Evolutionary conservation across 2,329 filamentous ascomycete species (phyloP), one percentile per base, ranked within the genome.

Genomic region (Diaporthe helianthi): DNA sequence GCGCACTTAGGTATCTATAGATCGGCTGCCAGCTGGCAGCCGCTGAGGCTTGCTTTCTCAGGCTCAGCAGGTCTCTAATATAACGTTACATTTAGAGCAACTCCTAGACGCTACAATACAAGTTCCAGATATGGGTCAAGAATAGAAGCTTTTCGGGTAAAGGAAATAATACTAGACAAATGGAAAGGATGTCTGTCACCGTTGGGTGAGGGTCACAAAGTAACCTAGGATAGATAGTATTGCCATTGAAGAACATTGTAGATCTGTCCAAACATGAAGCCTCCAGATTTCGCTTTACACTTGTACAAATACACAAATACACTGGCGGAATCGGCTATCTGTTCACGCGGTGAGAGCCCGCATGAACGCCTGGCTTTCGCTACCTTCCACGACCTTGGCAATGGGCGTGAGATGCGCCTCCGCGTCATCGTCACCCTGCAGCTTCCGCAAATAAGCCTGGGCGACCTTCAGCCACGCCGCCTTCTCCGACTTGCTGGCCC

Each of bases 401-500:
- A 90, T 78, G 1, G 86, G 85, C 9, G 81, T 84, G 60, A 85
- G 76, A 73, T 83, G 78, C 9, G 80, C 77, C 26, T 80, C 78
- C 26, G 75, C 72, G 19, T 77, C 76, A 2, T 76, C 76, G 3
- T 72, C 74, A 17, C 74, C 75, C 70, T 80, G 78, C 63, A 86
- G 76, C 65, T 80, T 80, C 13, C 80, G 79, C 60, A 87, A 75
- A 72, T 90, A 90, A 6, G 81, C 80, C 78, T 89, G 85, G n/a
- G 86, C 85, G 5, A 89, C 83, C 69, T 81, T 83, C 54, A 90
- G 77, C 90, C 90, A 92, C 76, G 81, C 80, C 6, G 85, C 83
- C 76, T 83, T 89, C 79, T 92, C 90, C 1, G 77, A 78, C 41
- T 78, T 78, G 76, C 89, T 91, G 10, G 89, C 88, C 1, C 81